Evolutionary conservation across 1,284 basidiomycete genomes (phyloP).

Genomic region (Trametes versicolor): DNA sequence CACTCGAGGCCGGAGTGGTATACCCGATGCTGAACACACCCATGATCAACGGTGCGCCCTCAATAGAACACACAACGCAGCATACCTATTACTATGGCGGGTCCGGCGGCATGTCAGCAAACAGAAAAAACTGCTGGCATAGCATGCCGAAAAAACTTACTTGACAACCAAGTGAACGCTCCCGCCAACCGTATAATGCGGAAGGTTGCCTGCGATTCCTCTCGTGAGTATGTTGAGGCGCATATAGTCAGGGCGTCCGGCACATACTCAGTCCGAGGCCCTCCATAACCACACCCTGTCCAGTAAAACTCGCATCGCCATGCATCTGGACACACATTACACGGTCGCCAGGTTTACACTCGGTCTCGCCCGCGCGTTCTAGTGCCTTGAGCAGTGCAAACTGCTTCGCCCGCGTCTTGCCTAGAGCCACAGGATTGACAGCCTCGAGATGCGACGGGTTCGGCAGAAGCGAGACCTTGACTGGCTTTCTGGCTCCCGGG

Average conservation of each 20-base stretch:
- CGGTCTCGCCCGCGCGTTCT: slow-evolving; percentile 47
- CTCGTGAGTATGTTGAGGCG: slow-evolving; percentile 1
- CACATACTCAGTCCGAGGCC: slow-evolving; percentile 79
- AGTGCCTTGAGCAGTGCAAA: slow-evolving; percentile 78
- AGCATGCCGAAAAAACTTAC: slow-evolving; percentile 54
- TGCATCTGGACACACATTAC: slow-evolving; percentile 91
- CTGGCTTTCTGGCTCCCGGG: slow-evolving; percentile 53
- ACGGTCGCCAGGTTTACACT: slow-evolving; percentile 84
- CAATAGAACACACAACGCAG: neutral
- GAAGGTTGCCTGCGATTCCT: slow-evolving; percentile 69
- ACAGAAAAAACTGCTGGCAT: neutral
- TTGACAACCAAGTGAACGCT: slow-evolving; percentile 93
- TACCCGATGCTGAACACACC: slow-evolving; percentile 78
- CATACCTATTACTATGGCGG: slow-evolving; percentile 60
- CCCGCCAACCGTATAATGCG: slow-evolving; percentile 90
- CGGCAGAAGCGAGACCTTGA: slow-evolving; percentile 84
- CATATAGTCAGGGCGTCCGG: neutral
- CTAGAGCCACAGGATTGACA: slow-evolving; percentile 85
- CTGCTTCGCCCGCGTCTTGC: slow-evolving; percentile 93
- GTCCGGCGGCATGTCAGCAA: slow-evolving; percentile 3
- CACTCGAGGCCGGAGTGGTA: slow-evolving; percentile 85
- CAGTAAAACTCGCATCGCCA: slow-evolving; percentile 90
- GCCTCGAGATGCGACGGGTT: slow-evolving; percentile 94
- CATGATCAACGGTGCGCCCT: neutral
- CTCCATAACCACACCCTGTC: slow-evolving; percentile 93